Evolutionary conservation across 768 basidiomycete genomes (phyloP).

Genomic region (Suillus clintonianus): DNA sequence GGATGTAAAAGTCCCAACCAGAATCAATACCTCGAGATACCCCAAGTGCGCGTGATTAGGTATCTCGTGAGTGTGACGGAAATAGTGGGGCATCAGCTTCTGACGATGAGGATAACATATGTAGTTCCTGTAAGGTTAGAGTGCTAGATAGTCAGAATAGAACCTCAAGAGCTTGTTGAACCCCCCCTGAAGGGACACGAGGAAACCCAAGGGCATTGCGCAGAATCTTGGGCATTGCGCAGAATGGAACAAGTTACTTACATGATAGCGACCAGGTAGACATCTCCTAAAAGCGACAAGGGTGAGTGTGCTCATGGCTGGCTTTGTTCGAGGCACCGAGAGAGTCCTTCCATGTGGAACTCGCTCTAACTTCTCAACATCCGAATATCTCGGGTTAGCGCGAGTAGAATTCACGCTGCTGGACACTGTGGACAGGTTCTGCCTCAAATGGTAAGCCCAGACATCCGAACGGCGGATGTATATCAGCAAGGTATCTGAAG

Average conservation of each 20-base stretch:
- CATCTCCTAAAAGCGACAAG: background rate
- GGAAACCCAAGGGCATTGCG: background rate
- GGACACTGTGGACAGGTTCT: background rate
- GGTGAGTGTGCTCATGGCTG: background rate
- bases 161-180: background rate
- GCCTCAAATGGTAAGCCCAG: background rate
- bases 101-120: background rate
- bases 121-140: background rate
- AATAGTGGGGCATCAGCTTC: background rate
- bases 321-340: background rate
- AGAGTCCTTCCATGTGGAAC: background rate
- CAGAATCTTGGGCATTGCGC: background rate
- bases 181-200: background rate
- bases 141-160: background rate
- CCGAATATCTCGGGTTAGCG: background rate
- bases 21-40: too few species aligned
- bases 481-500: background rate
- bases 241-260: background rate
- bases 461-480: background rate
- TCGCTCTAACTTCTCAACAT: background rate
- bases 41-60: background rate
- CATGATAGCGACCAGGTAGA: background rate
- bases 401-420: background rate
- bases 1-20: background rate
- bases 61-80: background rate